Evolutionary conservation across 441 rosid species (phyloP).

Genomic region (Capsella rubella): DNA sequence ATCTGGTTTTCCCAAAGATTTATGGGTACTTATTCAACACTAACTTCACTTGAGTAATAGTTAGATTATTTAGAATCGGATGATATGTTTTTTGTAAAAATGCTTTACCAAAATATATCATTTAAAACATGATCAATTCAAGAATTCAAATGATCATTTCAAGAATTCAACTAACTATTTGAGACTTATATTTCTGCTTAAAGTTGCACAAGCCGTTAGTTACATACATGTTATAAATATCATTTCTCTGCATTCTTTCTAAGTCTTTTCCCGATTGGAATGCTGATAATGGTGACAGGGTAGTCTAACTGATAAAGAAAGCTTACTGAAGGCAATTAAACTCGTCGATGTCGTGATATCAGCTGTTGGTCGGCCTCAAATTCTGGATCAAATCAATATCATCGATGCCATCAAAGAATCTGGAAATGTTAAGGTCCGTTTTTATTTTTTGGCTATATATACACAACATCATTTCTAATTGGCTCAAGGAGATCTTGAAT

Average conservation of each 20-base stretch:
- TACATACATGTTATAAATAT: neutral
- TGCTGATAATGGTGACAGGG: constrained; percentile 49
- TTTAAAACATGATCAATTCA: too few species aligned
- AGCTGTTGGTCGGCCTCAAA: constrained; percentile 48
- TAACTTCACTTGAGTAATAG: neutral
- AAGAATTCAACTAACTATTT: neutral
- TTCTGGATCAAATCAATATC: constrained; percentile 59
- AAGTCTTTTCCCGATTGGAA: neutral
- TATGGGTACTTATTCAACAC: neutral
- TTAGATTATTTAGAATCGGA: neutral
- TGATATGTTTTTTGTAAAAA: neutral
- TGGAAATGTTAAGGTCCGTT: constrained; percentile 60
- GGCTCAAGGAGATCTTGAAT: constrained; percentile 1
- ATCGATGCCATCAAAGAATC: constrained; percentile 64
- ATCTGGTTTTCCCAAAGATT: neutral
- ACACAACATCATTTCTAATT: neutral
- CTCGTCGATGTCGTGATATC: constrained; percentile 72
- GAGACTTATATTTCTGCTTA: neutral
- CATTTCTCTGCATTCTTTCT: neutral
- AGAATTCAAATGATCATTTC: neutral
- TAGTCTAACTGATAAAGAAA: constrained; percentile 52
- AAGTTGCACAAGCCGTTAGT: neutral
- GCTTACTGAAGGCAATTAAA: constrained; percentile 58
- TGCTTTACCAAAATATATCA: neutral
- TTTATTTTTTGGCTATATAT: neutral